Conservation (phyloP, 2,329 filamentous ascomycete genomes). For the Penicillium italicum region DNA sequence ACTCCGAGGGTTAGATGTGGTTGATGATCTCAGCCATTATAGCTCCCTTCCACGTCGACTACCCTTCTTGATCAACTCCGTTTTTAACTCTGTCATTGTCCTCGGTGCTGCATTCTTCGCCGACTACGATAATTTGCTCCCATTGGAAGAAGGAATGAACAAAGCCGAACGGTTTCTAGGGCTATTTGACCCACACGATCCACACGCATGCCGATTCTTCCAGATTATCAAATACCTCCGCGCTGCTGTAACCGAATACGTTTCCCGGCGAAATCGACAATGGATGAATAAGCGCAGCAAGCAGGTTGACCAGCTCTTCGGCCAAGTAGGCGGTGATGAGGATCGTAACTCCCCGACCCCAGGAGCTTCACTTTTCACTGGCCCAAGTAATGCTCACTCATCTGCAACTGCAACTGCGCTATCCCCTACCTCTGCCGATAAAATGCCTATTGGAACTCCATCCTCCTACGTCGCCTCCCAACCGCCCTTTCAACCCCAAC, state of each 20-base stretch:
- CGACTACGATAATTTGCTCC: slow-evolving; percentile 42
- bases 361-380: slow-evolving; percentile 1
- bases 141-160: slow-evolving; percentile 33
- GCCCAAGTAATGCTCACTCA: slow-evolving; percentile 1
- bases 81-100: slow-evolving; percentile 46
- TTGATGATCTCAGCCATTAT: slow-evolving; percentile 36
- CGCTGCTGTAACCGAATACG: slow-evolving; percentile 37
- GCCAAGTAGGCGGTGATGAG: slow-evolving; percentile 29
- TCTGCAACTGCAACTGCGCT: slow-evolving; percentile 12
- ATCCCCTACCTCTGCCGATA: slow-evolving; percentile 26
- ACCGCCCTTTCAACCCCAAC: background rate
- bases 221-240: slow-evolving; percentile 42
- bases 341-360: slow-evolving; percentile 11
- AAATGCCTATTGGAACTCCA: slow-evolving; percentile 12
- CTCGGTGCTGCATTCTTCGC: slow-evolving; percentile 47
- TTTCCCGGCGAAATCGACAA: slow-evolving; percentile 36
- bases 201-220: slow-evolving; percentile 35
- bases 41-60: slow-evolving; percentile 41
- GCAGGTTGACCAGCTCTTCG: slow-evolving; percentile 44
- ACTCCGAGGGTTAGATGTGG: slow-evolving; percentile 39
- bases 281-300: slow-evolving; percentile 40
- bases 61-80: slow-evolving; percentile 47
- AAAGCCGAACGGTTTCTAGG: slow-evolving; percentile 36
- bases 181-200: slow-evolving; percentile 36
- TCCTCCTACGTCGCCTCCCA: slow-evolving; percentile 18